phyloP scores from a whole-genome alignment of 208 protist species.

The Trypanosoma theileri region DNA sequence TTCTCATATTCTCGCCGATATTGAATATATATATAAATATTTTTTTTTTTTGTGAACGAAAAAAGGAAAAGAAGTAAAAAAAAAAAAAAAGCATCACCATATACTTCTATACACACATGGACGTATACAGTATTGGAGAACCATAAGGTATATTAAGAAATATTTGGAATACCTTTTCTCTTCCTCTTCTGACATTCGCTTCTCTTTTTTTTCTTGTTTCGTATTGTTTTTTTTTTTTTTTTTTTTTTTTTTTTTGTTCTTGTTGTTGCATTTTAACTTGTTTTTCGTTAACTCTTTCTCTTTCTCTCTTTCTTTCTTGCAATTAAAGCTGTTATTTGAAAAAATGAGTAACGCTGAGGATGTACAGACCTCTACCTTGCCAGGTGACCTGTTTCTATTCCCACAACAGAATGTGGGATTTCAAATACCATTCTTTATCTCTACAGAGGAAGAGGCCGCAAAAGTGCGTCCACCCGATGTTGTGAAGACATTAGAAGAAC shows the following conservation, averaged over 20 bases:
- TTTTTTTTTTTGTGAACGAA: too few relatives aligned
- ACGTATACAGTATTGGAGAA: too few relatives aligned
- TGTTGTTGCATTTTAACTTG: not conserved
- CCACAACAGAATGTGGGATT: conserved; percentile 73
- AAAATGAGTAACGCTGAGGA: conserved; percentile 2
- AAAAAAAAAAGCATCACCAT: too few relatives aligned
- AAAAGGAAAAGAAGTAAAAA: too few relatives aligned
- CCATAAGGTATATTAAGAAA: not conserved
- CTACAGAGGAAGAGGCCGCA: conserved; percentile 46
- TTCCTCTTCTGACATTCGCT: not conserved
- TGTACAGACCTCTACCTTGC: conserved; percentile 36
- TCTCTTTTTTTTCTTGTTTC: not conserved
- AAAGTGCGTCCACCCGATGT: conserved; percentile 69
- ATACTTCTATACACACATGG: too few relatives aligned
- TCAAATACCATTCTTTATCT: conserved; percentile 78
- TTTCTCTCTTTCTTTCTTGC: not conserved
- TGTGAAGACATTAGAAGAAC: conserved; percentile 78
- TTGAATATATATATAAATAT: too few relatives aligned
- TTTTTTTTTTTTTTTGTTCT: not conserved
- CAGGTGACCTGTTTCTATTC: conserved; percentile 68
- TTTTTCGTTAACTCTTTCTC: not conserved
- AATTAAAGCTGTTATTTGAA: conserved; percentile 6
- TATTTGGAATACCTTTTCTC: not conserved
- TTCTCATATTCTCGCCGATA: too few relatives aligned
- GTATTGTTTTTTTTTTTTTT: not conserved